Evolutionary conservation across 1,284 basidiomycete species (phyloP).

Genomic region (Meira miltonrushii): DNA sequence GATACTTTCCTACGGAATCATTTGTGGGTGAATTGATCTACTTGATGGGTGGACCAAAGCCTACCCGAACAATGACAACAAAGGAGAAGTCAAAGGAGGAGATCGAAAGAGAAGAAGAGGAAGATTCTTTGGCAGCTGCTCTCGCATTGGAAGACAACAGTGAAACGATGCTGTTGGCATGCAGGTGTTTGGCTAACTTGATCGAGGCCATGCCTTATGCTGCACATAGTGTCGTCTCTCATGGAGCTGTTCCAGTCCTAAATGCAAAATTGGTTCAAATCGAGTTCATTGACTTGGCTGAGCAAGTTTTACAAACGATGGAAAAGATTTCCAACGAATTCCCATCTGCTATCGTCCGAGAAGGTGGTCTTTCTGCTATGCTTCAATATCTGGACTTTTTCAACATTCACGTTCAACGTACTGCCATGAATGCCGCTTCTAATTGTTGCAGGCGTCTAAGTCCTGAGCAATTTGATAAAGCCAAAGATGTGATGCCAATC

Average conservation of each 20-base stretch:
- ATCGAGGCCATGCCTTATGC: slow-evolving; percentile 52
- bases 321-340: slow-evolving; percentile 48
- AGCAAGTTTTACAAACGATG: slow-evolving; percentile 49
- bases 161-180: slow-evolving; percentile 47
- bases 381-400: slow-evolving; percentile 52
- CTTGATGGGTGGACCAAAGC: slow-evolving; percentile 72
- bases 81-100: slow-evolving; percentile 19
- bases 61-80: slow-evolving; percentile 3
- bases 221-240: slow-evolving; percentile 38
- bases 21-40: slow-evolving; percentile 89
- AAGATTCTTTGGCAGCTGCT: slow-evolving; percentile 30
- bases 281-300: slow-evolving; percentile 51
- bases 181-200: slow-evolving; percentile 51
- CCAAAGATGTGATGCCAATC: slow-evolving; percentile 42
- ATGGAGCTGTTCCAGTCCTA: slow-evolving; percentile 45
- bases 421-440: slow-evolving; percentile 46
- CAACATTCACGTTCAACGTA: slow-evolving; percentile 51
- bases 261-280: slow-evolving; percentile 48
- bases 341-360: slow-evolving; percentile 45
- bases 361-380: slow-evolving; percentile 42
- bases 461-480: slow-evolving; percentile 25
- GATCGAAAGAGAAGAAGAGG: slow-evolving; percentile 29
- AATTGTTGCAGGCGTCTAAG: slow-evolving; percentile 48
- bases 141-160: slow-evolving; percentile 38
- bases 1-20: slow-evolving; percentile 85